Evolutionary conservation across 2,329 filamentous ascomycete genomes (phyloP), one percentile per base, ranked within the genome.

Genomic region (Penicillium polonicum): DNA sequence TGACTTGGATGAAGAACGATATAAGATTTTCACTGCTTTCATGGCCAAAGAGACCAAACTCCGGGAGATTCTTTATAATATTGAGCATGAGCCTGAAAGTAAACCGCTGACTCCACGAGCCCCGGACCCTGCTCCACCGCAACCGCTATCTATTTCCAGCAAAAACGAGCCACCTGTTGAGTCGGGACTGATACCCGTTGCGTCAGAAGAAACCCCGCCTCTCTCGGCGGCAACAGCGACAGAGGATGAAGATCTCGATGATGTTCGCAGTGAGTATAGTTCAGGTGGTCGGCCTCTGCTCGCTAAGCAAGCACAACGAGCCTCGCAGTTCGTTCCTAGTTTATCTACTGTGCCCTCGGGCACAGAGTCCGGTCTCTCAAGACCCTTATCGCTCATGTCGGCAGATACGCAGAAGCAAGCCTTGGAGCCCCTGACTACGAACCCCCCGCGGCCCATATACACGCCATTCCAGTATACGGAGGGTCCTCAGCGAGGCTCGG

Each of bases 271-370:
- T 50, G 65, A 66, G 39, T 84, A 83, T 59, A 84, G 81, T 59
- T 80, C 82, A 21, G 82, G 82, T 23, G 82, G 82, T 8, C 73
- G 82, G 33, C 82, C 82, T 10, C 75, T 80, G 12, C 59, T 80
- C 19, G 62, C 66, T 59, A 67, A 67, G 31, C 61, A 57, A 46
- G 60, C 61, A 6, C 50, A 59, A 21, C 60, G 53, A 31, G 48
- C 21, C n/a, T 60, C 63, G 10, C 61, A 59, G 5, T 61, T 54
- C 52, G 41, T 43, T 21, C 60, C 60, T 17, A 61, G 60, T 17
- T 49, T 62, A 42, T 58, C 62, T 13, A 46, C 43, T 19, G 44
- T 62, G 31, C 38, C 53, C 12, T 51, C 53, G 10, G 62, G 55
- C 2, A 51, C 43, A 17, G 52, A 52, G 6, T 42, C 51, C 13